Conservation (phyloP, 1,139 yeast species). For the Zhuliangozyma blackwelliae region DNA sequence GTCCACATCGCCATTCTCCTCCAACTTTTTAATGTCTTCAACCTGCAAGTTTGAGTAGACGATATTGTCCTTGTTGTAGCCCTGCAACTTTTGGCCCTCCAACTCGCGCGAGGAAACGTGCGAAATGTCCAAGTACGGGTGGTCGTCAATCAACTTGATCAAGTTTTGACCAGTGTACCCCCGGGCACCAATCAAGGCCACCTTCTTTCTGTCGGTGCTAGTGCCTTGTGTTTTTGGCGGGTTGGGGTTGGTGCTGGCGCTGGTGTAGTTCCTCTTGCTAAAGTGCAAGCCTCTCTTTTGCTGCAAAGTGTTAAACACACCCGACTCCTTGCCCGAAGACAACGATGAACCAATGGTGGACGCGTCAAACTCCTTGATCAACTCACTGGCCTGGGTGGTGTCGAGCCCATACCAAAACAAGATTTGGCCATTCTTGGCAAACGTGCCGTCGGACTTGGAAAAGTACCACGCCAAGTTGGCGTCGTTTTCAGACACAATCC, state of each 20-base stretch:
- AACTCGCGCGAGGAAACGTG: slow-evolving; percentile 96
- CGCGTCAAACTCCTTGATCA: slow-evolving; percentile 62
- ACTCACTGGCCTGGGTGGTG: slow-evolving; percentile 56
- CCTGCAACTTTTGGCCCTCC: slow-evolving; percentile 78
- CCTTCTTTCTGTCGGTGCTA: slow-evolving; percentile 58
- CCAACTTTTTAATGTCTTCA: slow-evolving; percentile 79
- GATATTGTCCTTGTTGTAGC: slow-evolving; percentile 78
- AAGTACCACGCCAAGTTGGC: slow-evolving; percentile 91
- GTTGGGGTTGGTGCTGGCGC: slow-evolving; percentile 63
- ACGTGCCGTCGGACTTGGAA: slow-evolving; percentile 90
- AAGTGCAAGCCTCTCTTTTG: slow-evolving; percentile 44
- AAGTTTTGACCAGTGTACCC: slow-evolving; percentile 96
- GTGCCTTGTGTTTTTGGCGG: slow-evolving; percentile 65
- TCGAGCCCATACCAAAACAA: slow-evolving; percentile 93
- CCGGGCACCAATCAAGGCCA: slow-evolving; percentile 96
- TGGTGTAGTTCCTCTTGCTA: slow-evolving; percentile 14
- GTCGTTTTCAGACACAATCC: slow-evolving; percentile 90
- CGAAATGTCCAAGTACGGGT: slow-evolving; percentile 80
- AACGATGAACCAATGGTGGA: slow-evolving; percentile 32
- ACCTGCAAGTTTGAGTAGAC: slow-evolving; percentile 80
- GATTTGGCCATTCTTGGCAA: slow-evolving; percentile 81
- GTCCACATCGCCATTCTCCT: slow-evolving; percentile 74
- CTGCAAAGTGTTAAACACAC: slow-evolving; percentile 33
- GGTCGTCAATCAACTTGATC: slow-evolving; percentile 79
- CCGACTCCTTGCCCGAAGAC: slow-evolving; percentile 39